Base-by-base conservation (phyloP, 306 rosid species). In the Mucuna pruriens region DNA sequence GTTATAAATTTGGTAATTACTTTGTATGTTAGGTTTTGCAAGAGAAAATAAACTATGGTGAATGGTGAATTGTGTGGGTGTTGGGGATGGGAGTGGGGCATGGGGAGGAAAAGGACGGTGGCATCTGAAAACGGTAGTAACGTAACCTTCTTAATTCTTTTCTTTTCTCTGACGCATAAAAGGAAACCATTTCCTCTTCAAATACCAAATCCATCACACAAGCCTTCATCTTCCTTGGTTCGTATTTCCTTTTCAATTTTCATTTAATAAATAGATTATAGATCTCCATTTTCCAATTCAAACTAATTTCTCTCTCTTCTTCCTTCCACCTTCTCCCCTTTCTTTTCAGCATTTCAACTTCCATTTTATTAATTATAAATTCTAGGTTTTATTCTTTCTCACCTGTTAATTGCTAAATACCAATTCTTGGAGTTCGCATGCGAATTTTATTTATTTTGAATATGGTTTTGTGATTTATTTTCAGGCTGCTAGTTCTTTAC, bases 401-500 rank as follows among this genome's bases (percentile, higher is more conserved):
- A 10, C 33, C 17, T 34, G 12, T 36, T 39, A 9, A 38, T 16
- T 76, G 36, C 15, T 19, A 48, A 48, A 13, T 4, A 3, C 6
- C 0, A 48, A 16, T 48, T 48, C 1, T 48, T 64, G 22, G 48
- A 72, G 55, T 76, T 84, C 26, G 44, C 34, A 3, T 40, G 4
- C 9, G 26, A 36, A 57, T 12, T 72, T 39, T 15, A 2, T 71
- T 25, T 65, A 71, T 52, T 78, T 78, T 73, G 80, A 79, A 13
- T 4, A 6, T 49, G 3, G 6, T 16, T 13, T 25, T 46, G 42
- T 80, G 70, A 74, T 85, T 77, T 25, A n/a, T 80, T 74, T 89
- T 84, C 74, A 86, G 93, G 85, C 36, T 63, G 55, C 23, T 52
- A 80, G 25, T 2, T 58, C 22, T 57, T 33, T 65, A 4, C 44